These are phyloP conservation scores for Amaranthus palmeri DNA, from an alignment of 148 eudicot species.

Conservation along the genomic window DNA sequence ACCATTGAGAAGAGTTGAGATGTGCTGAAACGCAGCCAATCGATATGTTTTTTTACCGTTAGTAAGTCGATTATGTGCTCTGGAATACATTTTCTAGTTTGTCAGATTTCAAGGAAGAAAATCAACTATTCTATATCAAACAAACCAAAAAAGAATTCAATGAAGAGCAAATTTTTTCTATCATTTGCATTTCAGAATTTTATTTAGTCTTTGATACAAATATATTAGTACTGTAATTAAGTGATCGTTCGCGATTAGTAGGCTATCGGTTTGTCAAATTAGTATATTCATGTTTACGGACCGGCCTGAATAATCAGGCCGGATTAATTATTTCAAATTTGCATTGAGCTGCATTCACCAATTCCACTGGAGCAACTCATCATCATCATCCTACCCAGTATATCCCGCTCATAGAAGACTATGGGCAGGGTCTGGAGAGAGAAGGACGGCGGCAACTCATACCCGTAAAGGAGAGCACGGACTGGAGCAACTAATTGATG, in stretches of 20 bases:
- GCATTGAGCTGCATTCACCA: no score
- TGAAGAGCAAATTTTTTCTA: not conserved
- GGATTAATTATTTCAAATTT: no score
- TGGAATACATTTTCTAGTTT: constrained; percentile 4
- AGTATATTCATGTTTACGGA: not conserved
- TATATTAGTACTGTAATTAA: not conserved
- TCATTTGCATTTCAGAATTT: not conserved
- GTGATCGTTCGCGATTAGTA: not conserved
- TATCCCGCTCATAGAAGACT: no score
- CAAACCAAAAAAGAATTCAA: not conserved
- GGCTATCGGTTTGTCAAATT: not conserved
- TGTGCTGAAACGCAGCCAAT: constrained; percentile 21
- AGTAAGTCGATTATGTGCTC: not conserved
- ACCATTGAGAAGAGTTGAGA: constrained; percentile 22
- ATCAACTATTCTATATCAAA: not conserved
- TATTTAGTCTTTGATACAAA: not conserved
- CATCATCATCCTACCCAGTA: no score
- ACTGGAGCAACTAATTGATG: no score
- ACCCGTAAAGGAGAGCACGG: no score
- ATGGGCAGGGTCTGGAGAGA: no score
- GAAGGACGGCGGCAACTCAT: no score
- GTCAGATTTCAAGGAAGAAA: constrained; percentile 19
- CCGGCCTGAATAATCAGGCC: no score
- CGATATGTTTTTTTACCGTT: constrained; percentile 17
- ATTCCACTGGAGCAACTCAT: no score